Evolutionary conservation across 2,329 filamentous ascomycete genomes (phyloP).

Genomic region (Aspergillus hiratsukae): DNA sequence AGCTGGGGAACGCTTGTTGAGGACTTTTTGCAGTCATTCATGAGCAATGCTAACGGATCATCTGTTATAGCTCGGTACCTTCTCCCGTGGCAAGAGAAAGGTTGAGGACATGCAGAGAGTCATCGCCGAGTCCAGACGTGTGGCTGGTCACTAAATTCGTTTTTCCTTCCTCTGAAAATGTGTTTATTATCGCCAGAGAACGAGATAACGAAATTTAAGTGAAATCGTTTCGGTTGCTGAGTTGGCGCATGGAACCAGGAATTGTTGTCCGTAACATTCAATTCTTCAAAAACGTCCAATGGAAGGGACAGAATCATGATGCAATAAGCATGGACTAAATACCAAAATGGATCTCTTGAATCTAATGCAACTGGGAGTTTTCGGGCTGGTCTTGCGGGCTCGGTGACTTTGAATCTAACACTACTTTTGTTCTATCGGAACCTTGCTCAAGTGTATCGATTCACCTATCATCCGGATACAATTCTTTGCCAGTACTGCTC

Average conservation of each 20-base stretch:
- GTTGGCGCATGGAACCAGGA: not conserved
- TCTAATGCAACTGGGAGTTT: constrained; percentile 1
- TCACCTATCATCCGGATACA: not conserved
- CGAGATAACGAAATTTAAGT: constrained; percentile 22
- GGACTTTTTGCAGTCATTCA: not conserved
- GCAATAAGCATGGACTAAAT: constrained; percentile 2
- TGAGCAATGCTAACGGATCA: constrained; percentile 14
- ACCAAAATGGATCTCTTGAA: constrained; percentile 1
- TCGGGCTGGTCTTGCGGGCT: not conserved
- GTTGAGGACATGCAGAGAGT: constrained; percentile 98
- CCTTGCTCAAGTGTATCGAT: not conserved
- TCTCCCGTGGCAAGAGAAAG: constrained; percentile 98
- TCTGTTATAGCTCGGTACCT: constrained; percentile 77
- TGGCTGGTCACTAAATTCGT: constrained; percentile 57
- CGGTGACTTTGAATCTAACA: not conserved
- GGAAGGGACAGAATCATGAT: constrained; percentile 1
- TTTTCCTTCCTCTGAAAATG: constrained; percentile 1
- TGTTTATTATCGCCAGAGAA: constrained; percentile 8
- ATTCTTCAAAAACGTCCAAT: not conserved
- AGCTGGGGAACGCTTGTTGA: not conserved
- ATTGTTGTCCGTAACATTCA: not conserved
- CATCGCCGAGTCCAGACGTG: constrained; percentile 90
- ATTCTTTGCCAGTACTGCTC: not conserved
- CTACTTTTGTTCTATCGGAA: not conserved
- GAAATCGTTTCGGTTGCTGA: constrained; percentile 4